phyloP scores from a whole-genome alignment of 495 filamentous ascomycete species.

The Tuber melanosporum region DNA sequence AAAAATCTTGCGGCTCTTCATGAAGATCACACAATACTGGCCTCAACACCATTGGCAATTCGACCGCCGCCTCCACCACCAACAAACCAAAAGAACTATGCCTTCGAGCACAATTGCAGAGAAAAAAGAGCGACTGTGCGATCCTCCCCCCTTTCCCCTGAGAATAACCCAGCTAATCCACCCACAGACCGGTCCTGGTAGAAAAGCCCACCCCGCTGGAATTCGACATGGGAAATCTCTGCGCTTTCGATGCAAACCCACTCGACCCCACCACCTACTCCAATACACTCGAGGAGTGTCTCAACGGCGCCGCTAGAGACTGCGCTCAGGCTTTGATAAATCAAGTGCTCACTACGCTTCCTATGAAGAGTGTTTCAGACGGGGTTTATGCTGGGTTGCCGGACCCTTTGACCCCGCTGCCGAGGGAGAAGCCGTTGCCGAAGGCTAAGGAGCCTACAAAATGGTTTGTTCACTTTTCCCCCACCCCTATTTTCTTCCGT shows the following conservation, averaged over 20 bases:
- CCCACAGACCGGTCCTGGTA: conserved; percentile 45
- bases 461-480: conserved; percentile 50
- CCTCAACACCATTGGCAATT: not conserved
- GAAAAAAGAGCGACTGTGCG: conserved; percentile 29
- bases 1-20: not conserved
- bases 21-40: not conserved
- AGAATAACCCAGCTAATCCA: not conserved
- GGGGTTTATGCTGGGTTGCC: conserved; percentile 76
- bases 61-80: not conserved
- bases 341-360: conserved; percentile 77
- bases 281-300: conserved; percentile 49
- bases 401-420: conserved; percentile 57
- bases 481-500: not conserved
- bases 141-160: not conserved
- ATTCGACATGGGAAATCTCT: conserved; percentile 83
- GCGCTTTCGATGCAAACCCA: conserved; percentile 76
- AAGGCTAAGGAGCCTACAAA: conserved; percentile 72
- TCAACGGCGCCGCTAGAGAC: conserved; percentile 68
- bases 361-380: conserved; percentile 58
- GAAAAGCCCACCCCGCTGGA: conserved; percentile 80
- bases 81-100: not conserved
- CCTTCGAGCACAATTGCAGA: conserved; percentile 5
- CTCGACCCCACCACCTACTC: conserved; percentile 49
- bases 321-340: conserved; percentile 82
- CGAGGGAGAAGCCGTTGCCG: conserved; percentile 86